phyloP scores from a whole-genome alignment of 192 early-diverging fungal species.

The Coemansia sp. region DNA sequence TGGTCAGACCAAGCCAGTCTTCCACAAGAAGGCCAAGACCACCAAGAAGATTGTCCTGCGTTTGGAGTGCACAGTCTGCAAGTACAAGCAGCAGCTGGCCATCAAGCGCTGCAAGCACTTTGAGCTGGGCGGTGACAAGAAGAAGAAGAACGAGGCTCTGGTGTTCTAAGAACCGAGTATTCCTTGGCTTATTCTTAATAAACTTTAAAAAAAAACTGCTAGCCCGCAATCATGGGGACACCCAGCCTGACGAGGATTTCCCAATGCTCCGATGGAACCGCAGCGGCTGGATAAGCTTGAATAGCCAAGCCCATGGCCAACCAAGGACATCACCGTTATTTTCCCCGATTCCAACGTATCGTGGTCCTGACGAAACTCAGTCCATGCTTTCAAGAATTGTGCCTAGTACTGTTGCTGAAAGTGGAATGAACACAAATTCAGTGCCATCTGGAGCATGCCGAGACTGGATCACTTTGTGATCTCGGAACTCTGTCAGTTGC shows the following conservation, averaged over 20 bases:
- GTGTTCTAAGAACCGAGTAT: conserved; percentile 14
- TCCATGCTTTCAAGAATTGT: conserved; percentile 69
- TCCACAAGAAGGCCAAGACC: conserved; percentile 99
- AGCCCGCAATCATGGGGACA: no score
- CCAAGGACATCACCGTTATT: no score
- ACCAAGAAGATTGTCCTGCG: conserved; percentile 99
- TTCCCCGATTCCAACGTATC: no score
- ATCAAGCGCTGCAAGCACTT: conserved; percentile 99
- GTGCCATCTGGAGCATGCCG: conserved; percentile 46
- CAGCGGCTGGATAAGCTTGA: no score
- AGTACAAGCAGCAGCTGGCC: conserved; percentile 97
- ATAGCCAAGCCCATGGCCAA: no score
- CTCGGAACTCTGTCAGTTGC: conserved; percentile 89
- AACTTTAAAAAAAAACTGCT: neutral
- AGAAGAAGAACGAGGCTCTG: conserved; percentile 84
- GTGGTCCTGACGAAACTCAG: neutral
- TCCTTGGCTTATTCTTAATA: neutral
- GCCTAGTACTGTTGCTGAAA: conserved; percentile 62
- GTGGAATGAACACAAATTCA: conserved; percentile 56
- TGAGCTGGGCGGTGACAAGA: conserved; percentile 99
- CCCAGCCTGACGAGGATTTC: no score
- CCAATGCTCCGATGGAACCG: no score
- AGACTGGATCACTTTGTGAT: conserved; percentile 82
- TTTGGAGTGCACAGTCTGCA: conserved; percentile 98
- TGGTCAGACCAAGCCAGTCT: conserved; percentile 99